A percentile compares a stretch with the other conserved stretches of the same genome.
Conservation (phyloP, 768 basidiomycete species). For the Kwoniella botswanensis region DNA sequence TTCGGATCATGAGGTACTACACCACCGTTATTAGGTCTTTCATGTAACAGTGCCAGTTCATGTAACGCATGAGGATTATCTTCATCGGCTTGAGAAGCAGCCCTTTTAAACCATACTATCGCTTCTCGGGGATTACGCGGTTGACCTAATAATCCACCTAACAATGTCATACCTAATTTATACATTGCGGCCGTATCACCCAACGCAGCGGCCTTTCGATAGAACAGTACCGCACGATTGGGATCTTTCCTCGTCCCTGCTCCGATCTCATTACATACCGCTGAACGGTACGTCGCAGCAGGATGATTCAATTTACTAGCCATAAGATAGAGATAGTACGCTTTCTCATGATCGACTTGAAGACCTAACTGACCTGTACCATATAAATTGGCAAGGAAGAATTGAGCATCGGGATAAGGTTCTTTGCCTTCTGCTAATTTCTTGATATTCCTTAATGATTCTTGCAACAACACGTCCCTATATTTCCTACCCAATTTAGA, state of each 20-base stretch:
- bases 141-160: conserved; percentile 82
- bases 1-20: conserved; percentile 78
- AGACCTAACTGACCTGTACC: conserved; percentile 95
- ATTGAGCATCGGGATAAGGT: conserved; percentile 94
- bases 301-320: conserved; percentile 97
- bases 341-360: conserved; percentile 95
- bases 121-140: conserved; percentile 87
- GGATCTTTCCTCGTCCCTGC: conserved; percentile 91
- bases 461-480: conserved; percentile 80
- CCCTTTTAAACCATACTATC: conserved; percentile 89
- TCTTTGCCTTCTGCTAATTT: conserved; percentile 79
- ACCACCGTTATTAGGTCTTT: conserved; percentile 60
- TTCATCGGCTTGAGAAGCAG: conserved; percentile 95
- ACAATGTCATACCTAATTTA: conserved; percentile 97
- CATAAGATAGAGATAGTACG: conserved; percentile 95
- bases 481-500: conserved; percentile 82
- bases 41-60: conserved; percentile 72
- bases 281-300: conserved; percentile 91
- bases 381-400: conserved; percentile 96
- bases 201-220: conserved; percentile 92
- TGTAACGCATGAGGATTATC: conserved; percentile 97
- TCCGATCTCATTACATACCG: conserved; percentile 98
- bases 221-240: conserved; percentile 88
- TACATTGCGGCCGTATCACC: conserved; percentile 99
- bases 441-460: conserved; percentile 89